A percentile compares a stretch with the other conserved stretches of the same genome.
Conservation (phyloP, 805 yeast species). For the Zygoascus bituminiphila region DNA sequence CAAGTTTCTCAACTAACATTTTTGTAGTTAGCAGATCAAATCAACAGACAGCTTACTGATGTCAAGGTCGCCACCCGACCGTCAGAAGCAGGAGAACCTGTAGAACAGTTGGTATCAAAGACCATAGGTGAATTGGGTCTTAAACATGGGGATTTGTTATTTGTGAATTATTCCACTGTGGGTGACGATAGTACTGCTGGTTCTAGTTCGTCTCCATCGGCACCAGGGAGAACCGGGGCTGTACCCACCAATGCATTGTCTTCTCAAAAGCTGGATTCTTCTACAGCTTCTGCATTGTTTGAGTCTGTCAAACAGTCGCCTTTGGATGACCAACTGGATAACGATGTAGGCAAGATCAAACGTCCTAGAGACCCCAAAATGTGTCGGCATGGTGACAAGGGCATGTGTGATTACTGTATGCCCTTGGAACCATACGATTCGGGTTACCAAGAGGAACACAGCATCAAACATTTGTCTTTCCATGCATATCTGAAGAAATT, state of each 20-base stretch:
- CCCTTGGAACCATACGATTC: constrained; percentile 94
- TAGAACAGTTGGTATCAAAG: constrained; percentile 31
- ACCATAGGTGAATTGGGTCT: constrained; percentile 30
- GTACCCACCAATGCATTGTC: neutral
- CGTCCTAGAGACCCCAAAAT: constrained; percentile 47
- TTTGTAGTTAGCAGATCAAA: constrained; percentile 1
- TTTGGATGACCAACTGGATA: constrained; percentile 60
- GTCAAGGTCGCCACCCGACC: constrained; percentile 40
- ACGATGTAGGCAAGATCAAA: constrained; percentile 61
- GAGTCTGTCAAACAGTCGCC: constrained; percentile 43
- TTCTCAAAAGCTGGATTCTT: neutral
- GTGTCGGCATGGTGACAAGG: constrained; percentile 84
- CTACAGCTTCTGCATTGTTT: constrained; percentile 15
- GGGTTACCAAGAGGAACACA: constrained; percentile 61
- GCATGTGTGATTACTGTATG: constrained; percentile 97
- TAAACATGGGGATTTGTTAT: constrained; percentile 52
- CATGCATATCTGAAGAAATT: constrained; percentile 74
- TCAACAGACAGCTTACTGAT: constrained; percentile 6
- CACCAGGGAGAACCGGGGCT: too few relatives aligned
- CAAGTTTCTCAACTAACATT: neutral
- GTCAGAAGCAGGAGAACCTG: constrained; percentile 35
- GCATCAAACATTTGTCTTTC: constrained; percentile 80
- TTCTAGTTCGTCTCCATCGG: neutral
- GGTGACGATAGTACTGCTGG: constrained; percentile 11
- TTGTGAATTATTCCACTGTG: constrained; percentile 31